A percentile compares a stretch with the other conserved stretches of the same genome.
Conservation (phyloP, 164 flowering plant species). For the Tetracentron sinense region DNA sequence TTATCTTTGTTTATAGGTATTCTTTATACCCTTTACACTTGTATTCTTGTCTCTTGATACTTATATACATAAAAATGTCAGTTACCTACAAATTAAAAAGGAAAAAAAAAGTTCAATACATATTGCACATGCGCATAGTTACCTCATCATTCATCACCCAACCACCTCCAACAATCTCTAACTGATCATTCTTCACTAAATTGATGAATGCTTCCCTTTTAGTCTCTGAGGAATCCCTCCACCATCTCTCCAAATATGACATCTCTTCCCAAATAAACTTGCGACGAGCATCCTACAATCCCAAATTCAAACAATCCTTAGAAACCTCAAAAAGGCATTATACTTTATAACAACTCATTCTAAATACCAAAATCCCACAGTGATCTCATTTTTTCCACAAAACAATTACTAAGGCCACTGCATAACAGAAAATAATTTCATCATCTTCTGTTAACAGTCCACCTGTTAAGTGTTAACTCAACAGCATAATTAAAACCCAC, state of each 20-base stretch:
- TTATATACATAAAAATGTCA: no score
- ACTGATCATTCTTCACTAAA: slow-evolving; percentile 81
- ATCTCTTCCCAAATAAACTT: slow-evolving; percentile 99
- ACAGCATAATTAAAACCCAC: background rate
- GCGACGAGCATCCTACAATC: slow-evolving; percentile 76
- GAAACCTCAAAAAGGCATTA: background rate
- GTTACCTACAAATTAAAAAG: no score
- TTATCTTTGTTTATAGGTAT: no score
- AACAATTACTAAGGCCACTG: background rate
- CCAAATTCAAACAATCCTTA: slow-evolving; percentile 1
- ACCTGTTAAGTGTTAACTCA: no score
- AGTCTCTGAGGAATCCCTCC: slow-evolving; percentile 76
- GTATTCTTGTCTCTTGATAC: no score
- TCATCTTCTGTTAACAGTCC: no score
- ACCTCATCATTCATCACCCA: slow-evolving; percentile 99
- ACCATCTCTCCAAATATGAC: slow-evolving; percentile 99
- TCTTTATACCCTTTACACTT: no score
- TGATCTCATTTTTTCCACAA: background rate
- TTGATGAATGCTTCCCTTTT: slow-evolving; percentile 53
- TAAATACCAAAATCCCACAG: background rate
- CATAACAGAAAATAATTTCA: no score
- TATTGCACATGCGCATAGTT: slow-evolving; percentile 9
- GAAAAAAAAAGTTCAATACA: slow-evolving; percentile 3
- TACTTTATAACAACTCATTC: background rate
- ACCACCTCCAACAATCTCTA: slow-evolving; percentile 99